Conservation (phyloP, 1,284 basidiomycete genomes). For the Grifola frondosa region DNA sequence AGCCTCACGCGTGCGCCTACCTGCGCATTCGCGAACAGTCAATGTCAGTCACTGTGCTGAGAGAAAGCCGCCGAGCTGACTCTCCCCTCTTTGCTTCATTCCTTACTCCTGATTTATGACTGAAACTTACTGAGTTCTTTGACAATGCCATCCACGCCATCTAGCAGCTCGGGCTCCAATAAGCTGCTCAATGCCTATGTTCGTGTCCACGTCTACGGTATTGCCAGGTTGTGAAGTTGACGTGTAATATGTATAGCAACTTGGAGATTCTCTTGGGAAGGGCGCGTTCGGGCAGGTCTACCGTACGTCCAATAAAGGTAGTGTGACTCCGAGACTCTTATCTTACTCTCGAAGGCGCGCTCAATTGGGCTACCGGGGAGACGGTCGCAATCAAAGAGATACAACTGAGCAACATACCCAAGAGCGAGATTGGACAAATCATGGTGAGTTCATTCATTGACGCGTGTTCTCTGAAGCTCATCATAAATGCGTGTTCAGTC, state of each 20-base stretch:
- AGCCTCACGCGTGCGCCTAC: too few relatives aligned
- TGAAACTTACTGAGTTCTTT: slow-evolving; percentile 14
- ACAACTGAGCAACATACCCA: slow-evolving; percentile 89
- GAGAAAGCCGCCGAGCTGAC: slow-evolving; percentile 14
- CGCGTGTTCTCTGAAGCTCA: background rate
- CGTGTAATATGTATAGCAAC: slow-evolving; percentile 59
- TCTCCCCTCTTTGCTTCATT: slow-evolving; percentile 4
- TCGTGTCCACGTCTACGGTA: slow-evolving; percentile 12
- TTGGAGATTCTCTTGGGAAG: slow-evolving; percentile 92
- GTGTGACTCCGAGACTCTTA: background rate
- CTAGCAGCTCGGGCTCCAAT: slow-evolving; percentile 27
- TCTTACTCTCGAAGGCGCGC: slow-evolving; percentile 57
- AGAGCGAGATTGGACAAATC: slow-evolving; percentile 91
- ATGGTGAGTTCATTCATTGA: slow-evolving; percentile 70
- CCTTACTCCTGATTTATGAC: slow-evolving; percentile 16
- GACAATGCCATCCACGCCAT: slow-evolving; percentile 18
- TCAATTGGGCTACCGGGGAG: slow-evolving; percentile 97
- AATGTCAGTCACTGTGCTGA: slow-evolving; percentile 17
- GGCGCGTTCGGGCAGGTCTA: slow-evolving; percentile 96
- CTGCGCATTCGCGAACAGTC: too few relatives aligned
- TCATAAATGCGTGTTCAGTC: slow-evolving; percentile 50
- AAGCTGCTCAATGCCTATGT: slow-evolving; percentile 40
- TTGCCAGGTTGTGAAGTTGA: background rate
- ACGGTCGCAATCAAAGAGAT: slow-evolving; percentile 97
- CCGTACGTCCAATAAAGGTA: slow-evolving; percentile 50